Base-by-base conservation (phyloP, 2,329 filamentous ascomycete species). In the Trichoderma atroviride region DNA sequence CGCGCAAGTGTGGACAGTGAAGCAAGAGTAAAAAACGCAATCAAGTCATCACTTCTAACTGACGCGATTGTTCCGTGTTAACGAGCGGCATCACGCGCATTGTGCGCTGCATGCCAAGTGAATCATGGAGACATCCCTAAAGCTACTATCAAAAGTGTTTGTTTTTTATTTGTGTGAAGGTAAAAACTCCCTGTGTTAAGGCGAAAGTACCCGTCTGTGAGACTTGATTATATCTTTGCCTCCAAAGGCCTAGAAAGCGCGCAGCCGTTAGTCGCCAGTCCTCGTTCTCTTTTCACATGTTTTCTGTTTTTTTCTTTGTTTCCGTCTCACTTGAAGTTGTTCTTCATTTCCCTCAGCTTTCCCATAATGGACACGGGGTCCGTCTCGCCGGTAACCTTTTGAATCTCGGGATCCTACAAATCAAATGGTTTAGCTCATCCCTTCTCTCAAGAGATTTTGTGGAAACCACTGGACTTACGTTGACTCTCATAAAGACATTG, bases 401-500 rank as follows among this genome's bases (percentile, higher is more conserved):
- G 93, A 66, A 99, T 90, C 71, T 87, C 88, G 0, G 93, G 92
- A 75, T 97, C 94, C 87, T 94, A 68, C 33, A 31, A 57, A 9
- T 10, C 43, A 35, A 27, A 24, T 6, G 40, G 53, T 69, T 70
- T 50, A 73, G 70, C 43, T 69, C 35, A 55, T 29, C 47, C 14
- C 24, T 16, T 37, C 13, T 14, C 13, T 0, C 9, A 52, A 13
- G 31, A 5, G 13, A 11, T 31, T 13, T 50, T 31, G 14, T 24
- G 7, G 5, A 24, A 1, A 5, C 5, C 19, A 9, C 19, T 31
- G 24, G 9, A 81, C 88, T 83, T 82, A 93, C 92, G 74, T 91
- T 85, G 43, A 96, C 86, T 74, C 92, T 88, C 96, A 99, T 98
- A 77, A 99, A 99, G 1, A 97, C 93, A 76, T 99, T 99, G 80